Conservation (phyloP, 805 yeast species). For the Schwanniomyces sp. region DNA sequence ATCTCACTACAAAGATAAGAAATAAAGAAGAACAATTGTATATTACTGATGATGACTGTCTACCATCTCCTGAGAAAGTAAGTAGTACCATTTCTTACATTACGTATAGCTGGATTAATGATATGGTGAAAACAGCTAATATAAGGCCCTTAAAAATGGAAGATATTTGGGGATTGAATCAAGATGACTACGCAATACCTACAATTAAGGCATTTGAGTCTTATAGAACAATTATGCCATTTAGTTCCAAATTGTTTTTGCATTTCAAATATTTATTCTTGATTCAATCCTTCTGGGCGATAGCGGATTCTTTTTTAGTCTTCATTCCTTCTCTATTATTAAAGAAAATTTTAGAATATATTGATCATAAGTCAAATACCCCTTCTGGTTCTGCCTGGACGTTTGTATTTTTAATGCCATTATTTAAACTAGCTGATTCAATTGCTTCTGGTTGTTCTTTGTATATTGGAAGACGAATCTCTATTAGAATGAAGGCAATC, state of each 20-base stretch:
- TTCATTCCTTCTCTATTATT: constrained; percentile 81
- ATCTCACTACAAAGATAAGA: constrained; percentile 61
- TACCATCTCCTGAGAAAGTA: constrained; percentile 76
- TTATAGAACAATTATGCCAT: constrained; percentile 44
- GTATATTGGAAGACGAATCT: constrained; percentile 87
- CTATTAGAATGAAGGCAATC: constrained; percentile 86
- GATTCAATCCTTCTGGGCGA: constrained; percentile 73
- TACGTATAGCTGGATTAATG: constrained; percentile 76
- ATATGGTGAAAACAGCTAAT: constrained; percentile 68
- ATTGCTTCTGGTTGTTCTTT: constrained; percentile 75
- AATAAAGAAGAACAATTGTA: constrained; percentile 62
- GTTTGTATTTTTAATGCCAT: constrained; percentile 72
- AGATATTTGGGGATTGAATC: constrained; percentile 83
- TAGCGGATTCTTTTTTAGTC: constrained; percentile 59
- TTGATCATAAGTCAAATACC: constrained; percentile 63
- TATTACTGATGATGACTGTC: constrained; percentile 49
- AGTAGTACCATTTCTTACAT: constrained; percentile 60
- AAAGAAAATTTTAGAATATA: constrained; percentile 77
- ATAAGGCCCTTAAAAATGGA: constrained; percentile 49
- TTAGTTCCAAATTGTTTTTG: constrained; percentile 59
- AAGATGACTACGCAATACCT: constrained; percentile 76
- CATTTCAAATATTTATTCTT: constrained; percentile 63
- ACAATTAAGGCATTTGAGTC: constrained; percentile 68
- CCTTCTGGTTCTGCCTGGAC: constrained; percentile 84
- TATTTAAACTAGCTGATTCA: constrained; percentile 58